These are phyloP conservation scores for Keithomyces neogunnii DNA, from an alignment of 2,329 filamentous ascomycete species.

Conservation along the genomic window DNA sequence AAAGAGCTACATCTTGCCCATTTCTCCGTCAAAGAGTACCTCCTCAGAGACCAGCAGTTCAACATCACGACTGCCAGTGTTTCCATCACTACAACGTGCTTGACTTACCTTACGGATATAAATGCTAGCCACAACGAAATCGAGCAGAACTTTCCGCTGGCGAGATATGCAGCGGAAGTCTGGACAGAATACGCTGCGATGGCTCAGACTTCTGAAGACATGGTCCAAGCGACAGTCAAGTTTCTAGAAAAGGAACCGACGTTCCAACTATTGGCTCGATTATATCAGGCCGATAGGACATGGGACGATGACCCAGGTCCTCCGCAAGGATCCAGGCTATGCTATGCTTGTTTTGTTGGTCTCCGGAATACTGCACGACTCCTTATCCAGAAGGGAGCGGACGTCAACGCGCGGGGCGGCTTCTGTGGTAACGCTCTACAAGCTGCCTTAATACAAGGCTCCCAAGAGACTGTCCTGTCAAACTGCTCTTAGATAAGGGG, in stretches of 20 bases:
- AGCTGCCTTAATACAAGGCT: not conserved
- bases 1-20: constrained; percentile 16
- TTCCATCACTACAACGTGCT: constrained; percentile 13
- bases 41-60: constrained; percentile 7
- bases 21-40: constrained; percentile 17
- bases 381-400: constrained; percentile 3
- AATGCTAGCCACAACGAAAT: constrained; percentile 2
- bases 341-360: constrained; percentile 9
- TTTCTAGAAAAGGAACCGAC: constrained; percentile 9
- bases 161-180: constrained; percentile 11
- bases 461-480: not conserved
- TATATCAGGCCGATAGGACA: constrained; percentile 4
- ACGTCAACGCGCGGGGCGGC: constrained; percentile 1
- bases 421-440: not conserved
- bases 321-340: constrained; percentile 7
- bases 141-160: constrained; percentile 11
- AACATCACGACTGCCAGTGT: constrained; percentile 6
- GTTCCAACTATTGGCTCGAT: constrained; percentile 8
- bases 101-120: constrained; percentile 13
- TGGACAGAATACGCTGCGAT: constrained; percentile 10
- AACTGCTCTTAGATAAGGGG: constrained; percentile 6
- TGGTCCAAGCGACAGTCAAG: constrained; percentile 1
- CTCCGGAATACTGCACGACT: constrained; percentile 4
- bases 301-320: constrained; percentile 3
- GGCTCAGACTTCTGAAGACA: constrained; percentile 5